Evolutionary conservation across 2,329 filamentous ascomycete species (phyloP).

Genomic region (Aspergillus fructus): DNA sequence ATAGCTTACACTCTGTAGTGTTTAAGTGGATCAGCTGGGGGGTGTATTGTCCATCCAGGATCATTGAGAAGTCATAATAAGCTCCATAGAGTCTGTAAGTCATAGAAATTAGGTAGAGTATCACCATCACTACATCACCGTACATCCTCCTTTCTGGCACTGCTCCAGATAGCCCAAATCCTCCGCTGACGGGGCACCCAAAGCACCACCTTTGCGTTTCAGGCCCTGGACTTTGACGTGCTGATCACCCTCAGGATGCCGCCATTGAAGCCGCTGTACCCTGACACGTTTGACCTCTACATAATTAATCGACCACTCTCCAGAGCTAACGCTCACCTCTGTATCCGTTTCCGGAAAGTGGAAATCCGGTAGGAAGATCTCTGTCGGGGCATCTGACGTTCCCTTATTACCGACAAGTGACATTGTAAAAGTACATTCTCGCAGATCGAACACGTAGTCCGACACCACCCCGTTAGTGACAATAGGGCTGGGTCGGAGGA

Average conservation of each 20-base stretch:
- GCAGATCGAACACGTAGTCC: conserved; percentile 78
- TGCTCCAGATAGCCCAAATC: conserved; percentile 76
- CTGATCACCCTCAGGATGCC: conserved; percentile 86
- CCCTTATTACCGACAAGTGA: conserved; percentile 62
- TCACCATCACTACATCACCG: conserved; percentile 46
- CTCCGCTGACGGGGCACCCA: conserved; percentile 57
- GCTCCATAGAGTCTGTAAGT: not conserved
- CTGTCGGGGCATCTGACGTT: conserved; percentile 67
- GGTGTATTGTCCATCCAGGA: not conserved
- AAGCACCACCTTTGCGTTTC: conserved; percentile 55
- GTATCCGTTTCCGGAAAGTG: conserved; percentile 80
- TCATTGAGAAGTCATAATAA: not conserved
- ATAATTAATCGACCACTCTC: conserved; percentile 82
- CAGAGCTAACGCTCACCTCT: conserved; percentile 73
- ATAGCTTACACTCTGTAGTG: not conserved
- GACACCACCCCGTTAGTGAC: conserved; percentile 69
- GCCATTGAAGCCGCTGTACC: conserved; percentile 82
- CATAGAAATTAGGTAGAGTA: not conserved
- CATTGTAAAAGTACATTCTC: conserved; percentile 73
- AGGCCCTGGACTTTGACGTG: conserved; percentile 73
- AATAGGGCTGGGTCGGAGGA: conserved; percentile 80
- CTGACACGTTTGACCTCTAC: conserved; percentile 69
- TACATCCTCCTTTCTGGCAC: conserved; percentile 49
- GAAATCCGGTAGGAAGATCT: conserved; percentile 84
- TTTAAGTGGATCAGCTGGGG: not conserved